These are phyloP conservation scores for Tetrahymena thermophila DNA, from an alignment of 73 alveolate genomes.

Conservation along the genomic window DNA sequence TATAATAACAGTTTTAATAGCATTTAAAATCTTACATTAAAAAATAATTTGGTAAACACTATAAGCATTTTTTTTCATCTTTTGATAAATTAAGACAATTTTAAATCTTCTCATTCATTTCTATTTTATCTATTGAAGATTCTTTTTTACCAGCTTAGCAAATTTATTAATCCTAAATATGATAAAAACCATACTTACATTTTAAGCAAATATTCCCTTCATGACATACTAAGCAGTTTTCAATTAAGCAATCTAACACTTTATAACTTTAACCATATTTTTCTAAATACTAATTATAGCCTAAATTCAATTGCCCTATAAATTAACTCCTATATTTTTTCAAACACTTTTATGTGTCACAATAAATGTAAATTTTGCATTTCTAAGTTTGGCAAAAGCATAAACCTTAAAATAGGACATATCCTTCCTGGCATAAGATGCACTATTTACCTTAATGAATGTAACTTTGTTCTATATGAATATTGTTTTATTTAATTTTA, in stretches of 20 bases:
- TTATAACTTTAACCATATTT: neutral
- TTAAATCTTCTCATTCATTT: too few species aligned
- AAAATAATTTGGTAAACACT: neutral
- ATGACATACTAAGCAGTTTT: neutral
- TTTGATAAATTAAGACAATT: neutral
- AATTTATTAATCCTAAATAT: too few species aligned
- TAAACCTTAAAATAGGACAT: neutral
- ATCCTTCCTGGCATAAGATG: neutral
- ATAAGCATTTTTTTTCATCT: neutral
- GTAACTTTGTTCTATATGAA: too few species aligned
- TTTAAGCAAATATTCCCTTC: neutral
- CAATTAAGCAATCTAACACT: neutral
- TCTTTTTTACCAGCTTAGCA: neutral
- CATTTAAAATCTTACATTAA: neutral
- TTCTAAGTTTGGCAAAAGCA: neutral
- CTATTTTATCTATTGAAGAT: neutral
- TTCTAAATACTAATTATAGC: neutral
- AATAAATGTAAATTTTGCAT: neutral
- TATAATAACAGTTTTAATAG: neutral
- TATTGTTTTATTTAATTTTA: too few species aligned
- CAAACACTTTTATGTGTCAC: neutral
- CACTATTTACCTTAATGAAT: too few species aligned
- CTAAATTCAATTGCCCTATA: neutral
- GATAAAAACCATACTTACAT: neutral
- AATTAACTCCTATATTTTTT: neutral